phyloP scores from a whole-genome alignment of 2,329 filamentous ascomycete genomes.

The Sarocladium brachiariae region DNA sequence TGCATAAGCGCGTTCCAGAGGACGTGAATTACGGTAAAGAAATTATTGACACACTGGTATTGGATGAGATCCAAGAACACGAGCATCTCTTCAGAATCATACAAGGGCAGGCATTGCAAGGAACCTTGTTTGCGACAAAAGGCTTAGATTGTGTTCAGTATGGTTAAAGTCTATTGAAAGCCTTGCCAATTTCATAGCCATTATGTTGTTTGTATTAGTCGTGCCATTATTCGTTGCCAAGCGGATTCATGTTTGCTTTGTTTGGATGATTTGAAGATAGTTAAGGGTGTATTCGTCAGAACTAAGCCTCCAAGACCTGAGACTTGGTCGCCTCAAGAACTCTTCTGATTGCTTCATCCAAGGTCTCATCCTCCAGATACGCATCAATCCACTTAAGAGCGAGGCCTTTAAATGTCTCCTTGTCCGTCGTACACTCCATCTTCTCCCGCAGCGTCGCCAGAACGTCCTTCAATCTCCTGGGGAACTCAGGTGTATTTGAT shows the following conservation, averaged over 20 bases:
- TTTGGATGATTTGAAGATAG: neutral
- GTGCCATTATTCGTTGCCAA: no score
- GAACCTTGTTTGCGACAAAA: neutral
- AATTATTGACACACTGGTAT: neutral
- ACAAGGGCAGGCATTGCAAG: neutral
- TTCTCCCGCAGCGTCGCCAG: slow-evolving; percentile 54
- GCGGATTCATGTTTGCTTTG: no score
- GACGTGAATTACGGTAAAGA: neutral
- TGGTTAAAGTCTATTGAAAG: no score
- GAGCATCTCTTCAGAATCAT: neutral
- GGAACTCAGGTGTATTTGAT: slow-evolving; percentile 61
- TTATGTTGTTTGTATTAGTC: no score
- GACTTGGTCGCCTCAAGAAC: slow-evolving; percentile 48
- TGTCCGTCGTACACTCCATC: slow-evolving; percentile 38
- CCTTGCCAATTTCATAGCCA: no score
- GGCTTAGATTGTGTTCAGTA: neutral
- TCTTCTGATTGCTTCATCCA: slow-evolving; percentile 49
- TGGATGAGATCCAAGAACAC: neutral
- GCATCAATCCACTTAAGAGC: slow-evolving; percentile 47
- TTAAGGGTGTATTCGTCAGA: neutral
- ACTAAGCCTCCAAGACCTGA: slow-evolving; percentile 13
- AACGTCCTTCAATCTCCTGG: slow-evolving; percentile 59
- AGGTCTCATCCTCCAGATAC: slow-evolving; percentile 39
- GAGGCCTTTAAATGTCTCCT: slow-evolving; percentile 38
- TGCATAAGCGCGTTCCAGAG: neutral